phyloP scores from a whole-genome alignment of 2,329 filamentous ascomycete genomes.

The Fusarium guadeloupense region DNA sequence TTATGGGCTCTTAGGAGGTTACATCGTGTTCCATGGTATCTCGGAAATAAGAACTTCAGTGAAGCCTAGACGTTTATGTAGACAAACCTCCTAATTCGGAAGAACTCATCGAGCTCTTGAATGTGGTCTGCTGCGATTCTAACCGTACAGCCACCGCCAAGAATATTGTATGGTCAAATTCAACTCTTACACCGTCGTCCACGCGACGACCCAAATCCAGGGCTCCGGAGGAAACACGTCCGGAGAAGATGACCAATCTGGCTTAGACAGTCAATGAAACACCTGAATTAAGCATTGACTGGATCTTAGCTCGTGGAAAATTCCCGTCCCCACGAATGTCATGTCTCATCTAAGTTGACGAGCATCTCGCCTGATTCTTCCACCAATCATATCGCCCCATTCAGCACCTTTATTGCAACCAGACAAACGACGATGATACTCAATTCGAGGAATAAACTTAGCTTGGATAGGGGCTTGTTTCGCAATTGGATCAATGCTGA shows the following conservation, averaged over 20 bases:
- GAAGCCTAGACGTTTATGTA: too few relatives aligned
- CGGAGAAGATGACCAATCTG: background rate
- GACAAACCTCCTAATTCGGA: too few relatives aligned
- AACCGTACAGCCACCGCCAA: too few relatives aligned
- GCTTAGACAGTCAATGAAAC: background rate
- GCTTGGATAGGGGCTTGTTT: background rate
- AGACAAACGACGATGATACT: background rate
- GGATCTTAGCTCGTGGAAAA: background rate
- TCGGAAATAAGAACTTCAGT: too few relatives aligned
- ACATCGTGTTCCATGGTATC: too few relatives aligned
- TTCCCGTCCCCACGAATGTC: background rate
- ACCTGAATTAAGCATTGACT: background rate
- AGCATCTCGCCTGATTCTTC: background rate
- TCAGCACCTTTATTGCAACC: background rate
- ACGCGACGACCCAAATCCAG: background rate
- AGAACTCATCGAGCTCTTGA: too few relatives aligned
- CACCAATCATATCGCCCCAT: background rate
- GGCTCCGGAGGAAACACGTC: background rate
- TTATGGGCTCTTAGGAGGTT: too few relatives aligned
- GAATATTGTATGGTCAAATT: too few relatives aligned
- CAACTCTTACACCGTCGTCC: too few relatives aligned
- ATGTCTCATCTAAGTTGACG: background rate
- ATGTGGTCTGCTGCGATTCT: too few relatives aligned
- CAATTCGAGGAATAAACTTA: fast-evolving
- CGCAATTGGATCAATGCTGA: background rate